These are phyloP conservation scores for Datisca glomerata DNA, from an alignment of 306 rosid species.

Conservation along the genomic window DNA sequence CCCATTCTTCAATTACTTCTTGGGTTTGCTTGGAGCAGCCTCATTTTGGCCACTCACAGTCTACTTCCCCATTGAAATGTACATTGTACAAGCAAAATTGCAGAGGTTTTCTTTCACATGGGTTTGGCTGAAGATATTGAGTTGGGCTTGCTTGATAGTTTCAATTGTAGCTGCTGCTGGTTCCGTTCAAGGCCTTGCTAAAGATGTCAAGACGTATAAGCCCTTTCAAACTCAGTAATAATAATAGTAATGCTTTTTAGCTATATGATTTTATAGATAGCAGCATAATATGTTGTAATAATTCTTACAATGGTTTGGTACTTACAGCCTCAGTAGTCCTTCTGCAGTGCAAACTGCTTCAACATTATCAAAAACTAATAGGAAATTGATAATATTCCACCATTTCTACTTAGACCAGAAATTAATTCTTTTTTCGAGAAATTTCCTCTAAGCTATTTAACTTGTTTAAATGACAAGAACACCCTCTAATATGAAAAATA, in stretches of 20 bases:
- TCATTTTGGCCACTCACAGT: constrained; percentile 92
- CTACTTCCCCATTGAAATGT: constrained; percentile 90
- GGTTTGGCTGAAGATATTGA: constrained; percentile 80
- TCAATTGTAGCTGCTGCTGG: constrained; percentile 78
- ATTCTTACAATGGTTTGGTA: too few relatives aligned
- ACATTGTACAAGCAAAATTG: constrained; percentile 64
- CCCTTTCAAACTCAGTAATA: constrained; percentile 60
- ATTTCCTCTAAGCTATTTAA: too few relatives aligned
- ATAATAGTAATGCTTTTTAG: too few relatives aligned
- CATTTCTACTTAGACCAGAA: too few relatives aligned
- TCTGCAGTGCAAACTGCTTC: constrained; percentile 4
- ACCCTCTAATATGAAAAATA: too few relatives aligned
- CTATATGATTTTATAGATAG: too few relatives aligned
- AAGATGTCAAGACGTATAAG: constrained; percentile 56
- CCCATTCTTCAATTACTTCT: constrained; percentile 91
- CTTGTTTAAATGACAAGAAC: too few relatives aligned
- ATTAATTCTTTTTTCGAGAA: too few relatives aligned
- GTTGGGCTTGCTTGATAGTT: constrained; percentile 66
- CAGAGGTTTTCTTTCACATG: constrained; percentile 59
- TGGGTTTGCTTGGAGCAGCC: constrained; percentile 76
- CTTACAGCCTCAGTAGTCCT: too few relatives aligned
- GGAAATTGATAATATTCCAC: constrained; percentile 10
- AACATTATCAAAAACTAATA: constrained; percentile 5
- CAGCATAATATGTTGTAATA: too few relatives aligned
- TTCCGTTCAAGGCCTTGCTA: constrained; percentile 65